Conservation (phyloP, 163 green algal species). For the Scenedesmus sp. region DNA sequence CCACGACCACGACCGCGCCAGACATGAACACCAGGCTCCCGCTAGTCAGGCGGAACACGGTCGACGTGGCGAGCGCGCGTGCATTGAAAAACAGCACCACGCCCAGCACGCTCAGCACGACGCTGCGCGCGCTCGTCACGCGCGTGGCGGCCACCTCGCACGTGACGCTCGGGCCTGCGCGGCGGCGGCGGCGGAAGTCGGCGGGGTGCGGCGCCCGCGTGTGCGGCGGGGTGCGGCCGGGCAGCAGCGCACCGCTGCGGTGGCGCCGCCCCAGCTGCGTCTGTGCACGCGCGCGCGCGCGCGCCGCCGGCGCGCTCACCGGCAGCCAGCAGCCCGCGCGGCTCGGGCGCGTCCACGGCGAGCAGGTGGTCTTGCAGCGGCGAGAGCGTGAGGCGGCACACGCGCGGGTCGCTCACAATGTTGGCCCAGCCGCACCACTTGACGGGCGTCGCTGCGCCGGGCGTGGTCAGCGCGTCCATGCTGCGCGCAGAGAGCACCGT, state of each 20-base stretch:
- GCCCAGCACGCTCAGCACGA: conserved; percentile 2
- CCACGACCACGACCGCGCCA: conserved; percentile 17
- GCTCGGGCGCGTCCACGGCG: background rate
- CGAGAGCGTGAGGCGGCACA: conserved; percentile 18
- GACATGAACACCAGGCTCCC: conserved; percentile 38
- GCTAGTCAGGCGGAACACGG: conserved; percentile 29
- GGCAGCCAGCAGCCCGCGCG: too few species aligned
- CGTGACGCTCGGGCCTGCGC: background rate
- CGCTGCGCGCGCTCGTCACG: conserved; percentile 3
- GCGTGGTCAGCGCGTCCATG: background rate
- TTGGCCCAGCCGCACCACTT: conserved; percentile 25
- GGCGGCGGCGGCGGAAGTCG: background rate
- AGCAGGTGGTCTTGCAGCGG: conserved; percentile 11
- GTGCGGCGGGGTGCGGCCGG: too few species aligned
- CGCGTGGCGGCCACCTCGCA: conserved; percentile 4
- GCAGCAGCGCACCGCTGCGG: background rate
- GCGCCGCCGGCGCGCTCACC: too few species aligned
- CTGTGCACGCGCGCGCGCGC: too few species aligned
- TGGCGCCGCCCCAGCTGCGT: too few species aligned
- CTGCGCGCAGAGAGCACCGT: background rate
- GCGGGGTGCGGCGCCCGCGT: too few species aligned
- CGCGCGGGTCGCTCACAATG: conserved; percentile 9
- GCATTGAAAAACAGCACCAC: conserved; percentile 37
- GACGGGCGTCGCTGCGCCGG: background rate
- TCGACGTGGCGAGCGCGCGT: background rate